These are phyloP conservation scores for Lasiosphaeria ovina DNA, from an alignment of 495 filamentous ascomycete genomes.

Conservation along the genomic window DNA sequence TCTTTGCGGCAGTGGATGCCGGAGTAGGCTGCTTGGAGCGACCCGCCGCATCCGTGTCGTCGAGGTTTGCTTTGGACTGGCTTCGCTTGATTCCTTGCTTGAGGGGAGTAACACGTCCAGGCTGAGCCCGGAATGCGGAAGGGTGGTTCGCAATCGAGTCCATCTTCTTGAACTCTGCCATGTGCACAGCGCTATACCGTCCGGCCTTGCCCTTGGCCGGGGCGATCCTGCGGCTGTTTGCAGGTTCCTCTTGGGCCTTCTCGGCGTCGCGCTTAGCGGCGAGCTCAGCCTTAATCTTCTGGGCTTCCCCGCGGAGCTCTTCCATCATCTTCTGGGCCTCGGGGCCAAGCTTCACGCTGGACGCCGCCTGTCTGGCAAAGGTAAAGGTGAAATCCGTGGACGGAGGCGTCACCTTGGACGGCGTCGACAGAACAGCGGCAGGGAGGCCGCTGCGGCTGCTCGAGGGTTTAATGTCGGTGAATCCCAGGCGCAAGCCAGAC, in stretches of 20 bases:
- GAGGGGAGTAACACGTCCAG: conserved; percentile 49
- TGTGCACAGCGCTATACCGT: conserved; percentile 78
- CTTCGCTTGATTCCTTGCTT: conserved; percentile 59
- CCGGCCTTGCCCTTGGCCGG: conserved; percentile 71
- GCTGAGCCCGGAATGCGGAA: conserved; percentile 69
- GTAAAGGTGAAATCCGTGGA: conserved; percentile 75
- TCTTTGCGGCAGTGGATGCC: conserved; percentile 34
- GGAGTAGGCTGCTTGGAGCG: conserved; percentile 37
- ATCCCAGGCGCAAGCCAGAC: conserved; percentile 64
- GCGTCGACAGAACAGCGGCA: conserved; percentile 40
- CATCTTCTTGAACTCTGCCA: conserved; percentile 92
- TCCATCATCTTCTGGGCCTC: conserved; percentile 78
- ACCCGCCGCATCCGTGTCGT: conserved; percentile 43
- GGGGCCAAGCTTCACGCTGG: conserved; percentile 60
- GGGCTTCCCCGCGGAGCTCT: conserved; percentile 66
- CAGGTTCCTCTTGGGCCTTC: conserved; percentile 33
- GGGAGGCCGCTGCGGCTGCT: conserved; percentile 33
- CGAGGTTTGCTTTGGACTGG: conserved; percentile 61
- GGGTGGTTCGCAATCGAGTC: conserved; percentile 86
- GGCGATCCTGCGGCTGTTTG: conserved; percentile 65
- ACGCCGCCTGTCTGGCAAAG: conserved; percentile 52
- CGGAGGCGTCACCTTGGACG: conserved; percentile 45
- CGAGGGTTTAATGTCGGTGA: conserved; percentile 55
- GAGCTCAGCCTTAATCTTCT: conserved; percentile 64
- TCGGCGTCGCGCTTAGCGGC: conserved; percentile 52